Percentiles rank a stretch among this genome's conserved stretches.
Conservation (phyloP, 352 stramenopile genomes). For the Globisporangium polare region DNA sequence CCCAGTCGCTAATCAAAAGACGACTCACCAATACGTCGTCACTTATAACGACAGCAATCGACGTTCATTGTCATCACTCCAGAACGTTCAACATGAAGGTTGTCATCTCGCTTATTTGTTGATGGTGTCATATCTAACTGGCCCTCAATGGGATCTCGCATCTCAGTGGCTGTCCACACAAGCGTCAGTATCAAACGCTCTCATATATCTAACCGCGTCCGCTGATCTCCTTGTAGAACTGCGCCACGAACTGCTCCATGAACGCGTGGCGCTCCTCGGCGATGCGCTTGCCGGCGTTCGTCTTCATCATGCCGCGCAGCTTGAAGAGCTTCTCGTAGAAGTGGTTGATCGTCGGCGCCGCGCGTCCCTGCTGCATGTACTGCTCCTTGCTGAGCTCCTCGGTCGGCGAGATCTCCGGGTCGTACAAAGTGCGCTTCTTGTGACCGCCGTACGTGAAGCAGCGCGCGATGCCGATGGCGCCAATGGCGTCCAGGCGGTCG, state of each 20-base stretch:
- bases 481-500: constrained; percentile 88
- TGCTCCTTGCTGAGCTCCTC: constrained; percentile 66
- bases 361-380: constrained; percentile 75
- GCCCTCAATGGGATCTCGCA: neutral
- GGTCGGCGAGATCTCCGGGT: constrained; percentile 47
- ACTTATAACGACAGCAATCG: neutral
- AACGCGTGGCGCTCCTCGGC: constrained; percentile 81
- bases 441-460: constrained; percentile 89
- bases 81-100: neutral
- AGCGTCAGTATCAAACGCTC: too few species aligned
- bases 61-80: neutral
- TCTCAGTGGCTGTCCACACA: neutral
- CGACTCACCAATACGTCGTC: neutral
- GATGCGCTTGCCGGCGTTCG: constrained; percentile 56
- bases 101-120: neutral
- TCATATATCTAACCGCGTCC: constrained; percentile 23
- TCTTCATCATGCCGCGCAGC: constrained; percentile 88
- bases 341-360: constrained; percentile 81
- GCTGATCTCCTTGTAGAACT: constrained; percentile 80
- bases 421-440: constrained; percentile 82
- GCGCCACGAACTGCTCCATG: constrained; percentile 81
- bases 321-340: constrained; percentile 92
- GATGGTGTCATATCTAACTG: neutral
- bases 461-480: constrained; percentile 87
- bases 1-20: constrained; percentile 2